Conservation (phyloP, 164 flowering plant species). For the Aristolochia californica region DNA sequence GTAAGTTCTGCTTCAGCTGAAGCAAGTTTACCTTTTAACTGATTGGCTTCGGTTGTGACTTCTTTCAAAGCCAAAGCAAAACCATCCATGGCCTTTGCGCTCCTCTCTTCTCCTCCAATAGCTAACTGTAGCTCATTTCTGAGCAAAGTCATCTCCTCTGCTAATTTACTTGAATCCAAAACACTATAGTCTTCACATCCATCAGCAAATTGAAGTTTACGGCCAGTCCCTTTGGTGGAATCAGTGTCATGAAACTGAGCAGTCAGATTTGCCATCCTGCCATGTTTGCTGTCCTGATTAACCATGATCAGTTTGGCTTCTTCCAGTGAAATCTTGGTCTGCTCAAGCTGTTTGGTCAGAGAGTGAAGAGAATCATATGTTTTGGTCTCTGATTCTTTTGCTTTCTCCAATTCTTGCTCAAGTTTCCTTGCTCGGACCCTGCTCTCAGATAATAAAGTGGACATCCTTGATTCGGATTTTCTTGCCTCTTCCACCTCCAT, state of each 20-base stretch:
- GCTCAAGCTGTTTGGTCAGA: conserved; percentile 51
- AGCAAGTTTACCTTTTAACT: conserved; percentile 37
- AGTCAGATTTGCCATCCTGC: background rate
- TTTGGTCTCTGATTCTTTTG: conserved; percentile 35
- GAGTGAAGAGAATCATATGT: conserved; percentile 24
- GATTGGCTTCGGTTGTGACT: conserved; percentile 48
- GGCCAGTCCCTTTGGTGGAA: background rate
- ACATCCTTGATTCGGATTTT: conserved; percentile 17
- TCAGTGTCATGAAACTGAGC: background rate
- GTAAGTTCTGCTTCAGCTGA: conserved; percentile 26
- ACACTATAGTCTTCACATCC: background rate
- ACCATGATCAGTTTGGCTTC: conserved; percentile 39
- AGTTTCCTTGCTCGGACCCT: conserved; percentile 21
- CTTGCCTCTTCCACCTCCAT: conserved; percentile 21
- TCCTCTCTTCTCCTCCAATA: conserved; percentile 56
- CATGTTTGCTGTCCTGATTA: conserved; percentile 14
- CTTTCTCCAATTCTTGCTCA: conserved; percentile 29
- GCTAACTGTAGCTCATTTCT: conserved; percentile 49
- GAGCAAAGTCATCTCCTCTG: conserved; percentile 27
- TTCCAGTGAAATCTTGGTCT: conserved; percentile 40
- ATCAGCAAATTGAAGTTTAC: too few species aligned
- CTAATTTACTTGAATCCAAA: conserved; percentile 4
- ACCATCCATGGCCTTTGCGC: conserved; percentile 75
- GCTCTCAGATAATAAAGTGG: conserved; percentile 16
- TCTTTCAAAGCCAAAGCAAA: conserved; percentile 62